phyloP scores from a whole-genome alignment of 1,284 basidiomycete genomes.

The Cystobasidium slooffiae region DNA sequence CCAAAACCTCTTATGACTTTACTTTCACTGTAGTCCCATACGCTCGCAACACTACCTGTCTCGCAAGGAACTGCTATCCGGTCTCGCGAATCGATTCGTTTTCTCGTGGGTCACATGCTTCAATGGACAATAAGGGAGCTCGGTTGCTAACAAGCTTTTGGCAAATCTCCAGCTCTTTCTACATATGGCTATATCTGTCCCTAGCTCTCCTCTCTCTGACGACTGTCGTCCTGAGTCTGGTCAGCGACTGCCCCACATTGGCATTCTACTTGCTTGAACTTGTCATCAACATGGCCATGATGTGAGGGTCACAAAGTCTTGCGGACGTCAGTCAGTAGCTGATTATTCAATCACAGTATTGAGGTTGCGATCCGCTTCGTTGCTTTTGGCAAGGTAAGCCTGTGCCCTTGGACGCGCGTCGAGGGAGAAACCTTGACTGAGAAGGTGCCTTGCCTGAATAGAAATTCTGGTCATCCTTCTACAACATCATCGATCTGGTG shows the following conservation, averaged over 20 bases:
- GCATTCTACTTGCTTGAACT: slow-evolving; percentile 89
- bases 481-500: slow-evolving; percentile 55
- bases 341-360: slow-evolving; percentile 52
- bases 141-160: background rate
- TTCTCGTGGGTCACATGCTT: slow-evolving; percentile 64
- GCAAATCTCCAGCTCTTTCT: slow-evolving; percentile 23
- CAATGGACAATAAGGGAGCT: background rate
- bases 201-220: slow-evolving; percentile 60
- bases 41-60: slow-evolving; percentile 60
- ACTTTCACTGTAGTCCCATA: background rate
- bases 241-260: slow-evolving; percentile 59
- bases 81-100: slow-evolving; percentile 81
- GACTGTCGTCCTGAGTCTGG: slow-evolving; percentile 82
- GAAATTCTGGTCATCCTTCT: slow-evolving; percentile 95
- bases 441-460: slow-evolving; percentile 55
- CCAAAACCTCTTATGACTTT: background rate
- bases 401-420: background rate
- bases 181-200: slow-evolving; percentile 15
- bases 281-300: slow-evolving; percentile 89
- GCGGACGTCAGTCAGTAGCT: background rate
- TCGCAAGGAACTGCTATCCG: slow-evolving; percentile 73
- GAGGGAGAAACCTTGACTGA: background rate
- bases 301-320: slow-evolving; percentile 57
- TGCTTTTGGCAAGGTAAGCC: slow-evolving; percentile 81
- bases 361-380: slow-evolving; percentile 86